Conservation (phyloP, 305 asterid genomes). For the Nicotiana rustica region DNA sequence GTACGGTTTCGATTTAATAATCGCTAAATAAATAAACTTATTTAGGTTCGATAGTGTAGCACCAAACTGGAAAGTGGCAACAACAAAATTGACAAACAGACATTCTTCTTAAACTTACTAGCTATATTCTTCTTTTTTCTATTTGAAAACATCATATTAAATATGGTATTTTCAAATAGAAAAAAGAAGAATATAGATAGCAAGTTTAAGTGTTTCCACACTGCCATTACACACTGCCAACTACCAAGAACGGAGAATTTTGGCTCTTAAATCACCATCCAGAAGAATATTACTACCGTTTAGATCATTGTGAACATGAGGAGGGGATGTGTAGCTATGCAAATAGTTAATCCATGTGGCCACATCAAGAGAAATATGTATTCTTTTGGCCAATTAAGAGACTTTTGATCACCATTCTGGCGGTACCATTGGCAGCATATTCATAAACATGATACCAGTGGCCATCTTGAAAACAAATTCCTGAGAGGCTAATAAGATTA, state of each 20-base stretch:
- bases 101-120: too few species aligned
- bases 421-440: slow-evolving; percentile 71
- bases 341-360: slow-evolving; percentile 86
- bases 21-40: too few species aligned
- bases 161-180: too few species aligned
- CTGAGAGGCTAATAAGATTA: slow-evolving; percentile 85
- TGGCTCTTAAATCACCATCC: slow-evolving; percentile 72
- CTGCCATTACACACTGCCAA: too few species aligned
- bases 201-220: too few species aligned
- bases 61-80: too few species aligned
- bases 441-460: slow-evolving; percentile 87
- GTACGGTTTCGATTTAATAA: too few species aligned
- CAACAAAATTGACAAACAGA: too few species aligned
- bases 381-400: slow-evolving; percentile 64
- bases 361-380: slow-evolving; percentile 75
- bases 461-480: slow-evolving; percentile 78
- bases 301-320: slow-evolving; percentile 80
- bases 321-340: slow-evolving; percentile 79
- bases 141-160: too few species aligned
- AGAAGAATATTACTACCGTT: slow-evolving; percentile 70
- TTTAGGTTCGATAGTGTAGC: too few species aligned
- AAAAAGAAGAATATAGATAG: too few species aligned
- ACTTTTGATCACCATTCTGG: slow-evolving; percentile 31
- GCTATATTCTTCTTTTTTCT: too few species aligned
- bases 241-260: slow-evolving; percentile 40